Percentiles rank a stretch among this genome's conserved stretches.
Conservation (phyloP, 116 monocot genomes). For the Posidonia oceanica region DNA sequence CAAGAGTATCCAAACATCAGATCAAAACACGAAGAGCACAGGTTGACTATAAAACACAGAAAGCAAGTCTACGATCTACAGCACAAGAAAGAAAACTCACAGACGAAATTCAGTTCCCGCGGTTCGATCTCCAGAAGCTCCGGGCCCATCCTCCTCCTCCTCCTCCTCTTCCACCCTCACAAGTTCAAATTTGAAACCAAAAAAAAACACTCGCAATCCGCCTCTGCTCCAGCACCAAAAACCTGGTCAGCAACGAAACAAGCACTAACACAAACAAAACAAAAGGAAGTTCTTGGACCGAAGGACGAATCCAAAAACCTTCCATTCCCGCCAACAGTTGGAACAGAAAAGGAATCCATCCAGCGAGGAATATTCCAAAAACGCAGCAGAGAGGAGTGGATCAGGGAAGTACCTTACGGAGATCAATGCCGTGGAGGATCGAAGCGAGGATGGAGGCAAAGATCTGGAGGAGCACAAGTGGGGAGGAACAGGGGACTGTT, state of each 20-base stretch:
- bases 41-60: neutral
- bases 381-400: too few relatives aligned
- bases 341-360: too few relatives aligned
- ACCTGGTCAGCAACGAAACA: too few relatives aligned
- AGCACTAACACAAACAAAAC: too few relatives aligned
- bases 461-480: neutral
- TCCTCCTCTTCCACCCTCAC: neutral
- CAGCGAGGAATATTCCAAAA: too few relatives aligned
- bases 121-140: conserved; percentile 48
- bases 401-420: too few relatives aligned
- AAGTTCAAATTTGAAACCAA: too few relatives aligned
- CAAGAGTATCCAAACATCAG: neutral
- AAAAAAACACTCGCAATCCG: too few relatives aligned
- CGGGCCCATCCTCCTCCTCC: conserved; percentile 28
- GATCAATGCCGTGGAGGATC: neutral
- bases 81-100: conserved; percentile 24
- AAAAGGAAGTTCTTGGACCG: too few relatives aligned
- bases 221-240: too few relatives aligned
- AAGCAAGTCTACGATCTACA: neutral
- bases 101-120: conserved; percentile 46
- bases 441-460: neutral
- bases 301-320: neutral
- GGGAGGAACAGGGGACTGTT: too few relatives aligned
- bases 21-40: neutral
- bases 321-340: too few relatives aligned